Evolutionary conservation across 1,284 basidiomycete species (phyloP).

Genomic region (Microbotryum silenes-acaulis): DNA sequence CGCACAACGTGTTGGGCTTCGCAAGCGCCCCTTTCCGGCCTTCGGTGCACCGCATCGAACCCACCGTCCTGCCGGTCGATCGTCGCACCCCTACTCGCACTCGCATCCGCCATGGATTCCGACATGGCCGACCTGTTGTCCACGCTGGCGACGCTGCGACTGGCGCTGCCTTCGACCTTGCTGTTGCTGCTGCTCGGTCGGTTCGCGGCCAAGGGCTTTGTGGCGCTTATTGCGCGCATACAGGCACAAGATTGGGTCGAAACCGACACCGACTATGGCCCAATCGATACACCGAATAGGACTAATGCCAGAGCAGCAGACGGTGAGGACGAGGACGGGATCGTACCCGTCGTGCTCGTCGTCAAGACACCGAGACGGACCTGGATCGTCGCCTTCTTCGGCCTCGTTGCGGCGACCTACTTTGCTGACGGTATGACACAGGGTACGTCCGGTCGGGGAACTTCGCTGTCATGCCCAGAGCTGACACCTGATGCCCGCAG

Average conservation of each 20-base stretch:
- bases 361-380: conserved; percentile 6
- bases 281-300: background rate
- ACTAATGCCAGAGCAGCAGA: background rate
- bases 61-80: too few species aligned
- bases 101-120: background rate
- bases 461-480: background rate
- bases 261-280: background rate
- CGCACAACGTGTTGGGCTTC: too few species aligned
- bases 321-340: conserved; percentile 17
- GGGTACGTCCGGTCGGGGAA: conserved; percentile 1
- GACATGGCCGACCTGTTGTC: conserved; percentile 2
- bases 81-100: too few species aligned
- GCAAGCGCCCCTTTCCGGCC: too few species aligned
- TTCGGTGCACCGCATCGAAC: too few species aligned
- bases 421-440: conserved; percentile 24
- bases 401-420: conserved; percentile 23
- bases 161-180: conserved; percentile 14
- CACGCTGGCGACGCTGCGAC: conserved; percentile 8
- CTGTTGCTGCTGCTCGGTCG: conserved; percentile 11
- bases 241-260: conserved; percentile 17
- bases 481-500: background rate
- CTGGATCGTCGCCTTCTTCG: conserved; percentile 25
- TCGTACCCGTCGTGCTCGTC: conserved; percentile 32
- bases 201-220: conserved; percentile 12
- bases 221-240: conserved; percentile 17